These are phyloP conservation scores for Oldenlandia corymbosa DNA, from an alignment of 257 asterid species.

Conservation along the genomic window DNA sequence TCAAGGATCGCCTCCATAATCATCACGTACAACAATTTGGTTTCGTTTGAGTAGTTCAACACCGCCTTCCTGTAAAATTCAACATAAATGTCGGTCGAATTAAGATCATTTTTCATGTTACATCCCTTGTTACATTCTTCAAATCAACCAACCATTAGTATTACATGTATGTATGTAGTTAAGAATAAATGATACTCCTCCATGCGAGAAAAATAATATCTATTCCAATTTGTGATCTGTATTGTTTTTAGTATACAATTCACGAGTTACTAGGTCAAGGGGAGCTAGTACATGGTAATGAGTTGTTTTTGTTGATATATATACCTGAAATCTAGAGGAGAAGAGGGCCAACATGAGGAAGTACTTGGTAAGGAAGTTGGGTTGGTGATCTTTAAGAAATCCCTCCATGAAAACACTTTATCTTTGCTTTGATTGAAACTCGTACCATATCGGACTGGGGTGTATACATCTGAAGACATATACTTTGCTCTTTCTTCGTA, in stretches of 20 bases:
- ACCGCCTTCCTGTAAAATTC: conserved; percentile 21
- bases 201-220: no score
- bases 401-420: conserved; percentile 32
- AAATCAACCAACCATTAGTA: no score
- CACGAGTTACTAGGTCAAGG: no score
- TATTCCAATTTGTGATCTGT: no score
- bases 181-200: no score
- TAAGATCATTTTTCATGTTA: no score
- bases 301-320: neutral
- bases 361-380: conserved; percentile 14
- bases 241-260: no score
- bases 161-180: no score
- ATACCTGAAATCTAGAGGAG: conserved; percentile 27
- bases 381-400: conserved; percentile 31
- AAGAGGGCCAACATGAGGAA: conserved; percentile 28
- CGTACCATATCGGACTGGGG: conserved; percentile 30
- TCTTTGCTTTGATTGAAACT: conserved; percentile 33
- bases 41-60: conserved; percentile 14
- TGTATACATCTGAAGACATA: conserved; percentile 24
- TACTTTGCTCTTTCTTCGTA: conserved; percentile 27
- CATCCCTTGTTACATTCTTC: no score
- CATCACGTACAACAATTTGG: conserved; percentile 19
- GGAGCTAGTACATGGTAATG: neutral
- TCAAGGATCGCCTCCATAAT: conserved; percentile 30
- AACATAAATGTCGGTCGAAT: no score